Conservation (phyloP, 306 rosid species). For the Arachis stenosperma region DNA sequence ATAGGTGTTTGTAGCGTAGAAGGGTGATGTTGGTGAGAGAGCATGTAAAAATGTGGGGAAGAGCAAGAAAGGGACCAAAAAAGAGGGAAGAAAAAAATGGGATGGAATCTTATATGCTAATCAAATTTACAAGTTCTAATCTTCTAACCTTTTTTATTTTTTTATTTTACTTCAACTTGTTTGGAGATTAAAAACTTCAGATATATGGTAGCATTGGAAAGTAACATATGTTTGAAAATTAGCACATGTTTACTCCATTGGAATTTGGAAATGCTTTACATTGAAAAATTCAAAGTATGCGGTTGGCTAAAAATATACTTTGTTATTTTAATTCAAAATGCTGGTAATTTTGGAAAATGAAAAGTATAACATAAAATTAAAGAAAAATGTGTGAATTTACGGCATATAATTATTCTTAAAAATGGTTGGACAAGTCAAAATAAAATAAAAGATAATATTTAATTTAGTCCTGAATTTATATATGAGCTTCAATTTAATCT, state of each 20-base stretch:
- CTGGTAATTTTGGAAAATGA: no score
- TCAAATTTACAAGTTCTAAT: conserved; percentile 50
- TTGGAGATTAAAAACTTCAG: conserved; percentile 6
- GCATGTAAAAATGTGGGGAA: conserved; percentile 49
- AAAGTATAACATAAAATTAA: not conserved
- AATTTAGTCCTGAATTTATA: no score
- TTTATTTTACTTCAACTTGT: conserved; percentile 10
- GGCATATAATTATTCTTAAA: no score
- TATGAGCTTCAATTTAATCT: no score
- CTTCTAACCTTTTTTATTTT: conserved; percentile 34
- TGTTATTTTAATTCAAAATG: no score
- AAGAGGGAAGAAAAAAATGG: conserved; percentile 8
- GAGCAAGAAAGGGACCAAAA: not conserved
- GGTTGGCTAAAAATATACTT: no score
- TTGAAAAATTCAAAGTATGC: no score
- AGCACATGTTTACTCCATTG: no score
- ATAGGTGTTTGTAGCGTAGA: conserved; percentile 47
- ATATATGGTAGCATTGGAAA: not conserved
- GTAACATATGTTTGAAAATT: no score
- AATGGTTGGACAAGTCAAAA: no score
- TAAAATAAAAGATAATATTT: no score
- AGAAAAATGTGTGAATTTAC: not conserved
- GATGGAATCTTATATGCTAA: conserved; percentile 41
- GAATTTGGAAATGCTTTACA: no score
- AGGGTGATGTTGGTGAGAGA: conserved; percentile 44